Evolutionary conservation across 495 filamentous ascomycete genomes (phyloP), one percentile per base, ranked within the genome.

Genomic region (Podospora fimiseda): DNA sequence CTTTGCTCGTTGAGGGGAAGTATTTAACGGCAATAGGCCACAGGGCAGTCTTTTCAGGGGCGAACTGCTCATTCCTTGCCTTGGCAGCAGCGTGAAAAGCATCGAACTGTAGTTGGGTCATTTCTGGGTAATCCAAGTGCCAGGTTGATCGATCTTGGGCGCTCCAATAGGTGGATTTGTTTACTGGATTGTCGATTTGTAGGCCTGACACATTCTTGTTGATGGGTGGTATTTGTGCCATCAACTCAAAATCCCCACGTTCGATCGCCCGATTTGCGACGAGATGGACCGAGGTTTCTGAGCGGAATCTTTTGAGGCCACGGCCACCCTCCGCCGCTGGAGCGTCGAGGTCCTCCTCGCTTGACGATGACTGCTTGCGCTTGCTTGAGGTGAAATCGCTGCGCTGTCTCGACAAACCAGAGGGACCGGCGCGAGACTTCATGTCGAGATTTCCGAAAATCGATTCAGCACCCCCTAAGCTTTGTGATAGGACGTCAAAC

Each of bases 51-150:
- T 73, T 72, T 0, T 62, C 66, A 3, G 70, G 71, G 1, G 58
- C 56, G 45, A 80, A 80, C 40, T 70, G 60, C 54, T 81, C 77
- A 0, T 64, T 65, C 48, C 74, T 65, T 7, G 59, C 60, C 23
- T 62, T 41, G 1, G 76, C 75, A 15, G 69, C 72, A 4, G 52
- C 27, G 47, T 70, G 60, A 56, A 76, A 78, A 0, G 68, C 72
- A 20, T 70, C 64, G 16, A 69, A 70, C 33, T 81, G 74, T 9
- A 74, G 67, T 52, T 70, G 65, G 2, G 70, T 76, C 77, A 81
- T 81, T 51, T 74, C 71, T 2, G 78, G 78, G 52, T 81, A 81
- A 27, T 69, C 52, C 14, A 77, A 60, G 51, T 81, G 77, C 69
- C 73, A 75, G 1, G 75, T 77, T 33, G 49, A 64, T 55, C 60